Evolutionary conservation across 805 yeast genomes (phyloP).

Genomic region (Torulaspora quercuum): DNA sequence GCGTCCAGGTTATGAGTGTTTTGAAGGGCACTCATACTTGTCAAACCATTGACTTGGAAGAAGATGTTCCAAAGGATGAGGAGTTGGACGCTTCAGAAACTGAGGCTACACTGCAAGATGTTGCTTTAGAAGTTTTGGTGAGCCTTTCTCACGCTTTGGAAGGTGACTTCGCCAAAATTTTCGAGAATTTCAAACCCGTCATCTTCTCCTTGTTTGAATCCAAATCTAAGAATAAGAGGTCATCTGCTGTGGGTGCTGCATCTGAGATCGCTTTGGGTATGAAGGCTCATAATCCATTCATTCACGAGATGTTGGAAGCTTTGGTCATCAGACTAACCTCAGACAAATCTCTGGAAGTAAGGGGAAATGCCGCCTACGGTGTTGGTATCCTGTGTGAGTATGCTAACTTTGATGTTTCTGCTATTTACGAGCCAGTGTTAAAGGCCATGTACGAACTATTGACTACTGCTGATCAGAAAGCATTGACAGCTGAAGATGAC

Average conservation of each 20-base stretch:
- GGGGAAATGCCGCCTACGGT: conserved; percentile 95
- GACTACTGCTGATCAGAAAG: conserved; percentile 74
- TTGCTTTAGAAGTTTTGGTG: conserved; percentile 81
- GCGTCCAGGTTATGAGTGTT: conserved; percentile 66
- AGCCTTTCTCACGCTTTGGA: conserved; percentile 74
- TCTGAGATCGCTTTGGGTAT: conserved; percentile 85
- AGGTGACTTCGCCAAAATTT: conserved; percentile 69
- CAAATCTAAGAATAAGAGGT: conserved; percentile 70
- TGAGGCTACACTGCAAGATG: conserved; percentile 71
- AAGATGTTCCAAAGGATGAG: conserved; percentile 53
- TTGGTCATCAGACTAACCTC: conserved; percentile 66
- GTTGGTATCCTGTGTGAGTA: conserved; percentile 67
- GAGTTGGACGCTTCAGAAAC: conserved; percentile 56
- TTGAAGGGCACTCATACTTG: conserved; percentile 81
- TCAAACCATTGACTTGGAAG: conserved; percentile 72
- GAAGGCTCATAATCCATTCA: conserved; percentile 60
- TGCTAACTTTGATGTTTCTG: conserved; percentile 51
- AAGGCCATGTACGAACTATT: conserved; percentile 65
- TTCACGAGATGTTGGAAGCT: conserved; percentile 65
- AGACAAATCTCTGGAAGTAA: conserved; percentile 79
- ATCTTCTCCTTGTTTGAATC: conserved; percentile 56
- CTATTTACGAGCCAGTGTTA: conserved; percentile 66
- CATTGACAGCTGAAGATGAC: conserved; percentile 48
- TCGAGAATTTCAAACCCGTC: conserved; percentile 65
- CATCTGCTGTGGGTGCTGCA: conserved; percentile 79